Percentiles rank a stretch among this genome's conserved stretches.
These are phyloP conservation scores for Mortierella sp. DNA, from an alignment of 371 early-diverging fungal genomes.

Conservation along the genomic window DNA sequence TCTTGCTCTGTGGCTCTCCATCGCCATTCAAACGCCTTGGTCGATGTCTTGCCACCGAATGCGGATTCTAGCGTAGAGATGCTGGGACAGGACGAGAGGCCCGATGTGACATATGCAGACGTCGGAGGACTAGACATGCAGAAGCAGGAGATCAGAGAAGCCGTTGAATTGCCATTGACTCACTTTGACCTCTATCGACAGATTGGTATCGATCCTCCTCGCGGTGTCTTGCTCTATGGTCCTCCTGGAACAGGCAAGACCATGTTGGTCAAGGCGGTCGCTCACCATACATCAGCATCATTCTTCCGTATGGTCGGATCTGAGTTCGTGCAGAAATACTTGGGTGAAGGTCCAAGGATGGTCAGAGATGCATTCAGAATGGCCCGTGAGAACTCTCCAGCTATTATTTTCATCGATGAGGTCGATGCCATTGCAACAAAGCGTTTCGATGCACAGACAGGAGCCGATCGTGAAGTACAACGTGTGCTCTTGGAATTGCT, in stretches of 20 bases:
- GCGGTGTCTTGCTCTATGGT: slow-evolving; percentile 98
- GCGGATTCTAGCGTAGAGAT: slow-evolving; percentile 97
- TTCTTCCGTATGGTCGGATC: slow-evolving; percentile 99
- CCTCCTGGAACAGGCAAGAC: slow-evolving; percentile 99
- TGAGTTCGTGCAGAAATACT: slow-evolving; percentile 99
- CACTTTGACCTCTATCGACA: slow-evolving; percentile 99
- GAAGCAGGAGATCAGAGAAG: slow-evolving; percentile 99
- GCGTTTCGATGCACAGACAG: slow-evolving; percentile 99
- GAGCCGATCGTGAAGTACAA: slow-evolving; percentile 99
- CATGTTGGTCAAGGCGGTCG: slow-evolving; percentile 99
- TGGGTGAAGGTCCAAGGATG: slow-evolving; percentile 99
- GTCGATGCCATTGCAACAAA: slow-evolving; percentile 99
- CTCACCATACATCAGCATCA: slow-evolving; percentile 99
- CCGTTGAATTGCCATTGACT: slow-evolving; percentile 99
- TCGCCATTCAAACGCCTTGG: slow-evolving; percentile 98
- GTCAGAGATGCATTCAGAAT: slow-evolving; percentile 99
- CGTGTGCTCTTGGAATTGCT: slow-evolving; percentile 98
- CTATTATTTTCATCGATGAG: slow-evolving; percentile 99
- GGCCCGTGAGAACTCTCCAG: slow-evolving; percentile 99
- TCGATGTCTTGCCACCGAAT: slow-evolving; percentile 97
- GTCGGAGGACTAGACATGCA: slow-evolving; percentile 99
- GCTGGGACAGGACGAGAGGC: slow-evolving; percentile 95
- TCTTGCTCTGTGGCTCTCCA: slow-evolving; percentile 98
- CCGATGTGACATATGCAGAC: slow-evolving; percentile 97
- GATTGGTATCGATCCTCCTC: slow-evolving; percentile 99